These are phyloP conservation scores for Alternaria consortialis DNA, from an alignment of 2,329 filamentous ascomycete species.

Conservation along the genomic window DNA sequence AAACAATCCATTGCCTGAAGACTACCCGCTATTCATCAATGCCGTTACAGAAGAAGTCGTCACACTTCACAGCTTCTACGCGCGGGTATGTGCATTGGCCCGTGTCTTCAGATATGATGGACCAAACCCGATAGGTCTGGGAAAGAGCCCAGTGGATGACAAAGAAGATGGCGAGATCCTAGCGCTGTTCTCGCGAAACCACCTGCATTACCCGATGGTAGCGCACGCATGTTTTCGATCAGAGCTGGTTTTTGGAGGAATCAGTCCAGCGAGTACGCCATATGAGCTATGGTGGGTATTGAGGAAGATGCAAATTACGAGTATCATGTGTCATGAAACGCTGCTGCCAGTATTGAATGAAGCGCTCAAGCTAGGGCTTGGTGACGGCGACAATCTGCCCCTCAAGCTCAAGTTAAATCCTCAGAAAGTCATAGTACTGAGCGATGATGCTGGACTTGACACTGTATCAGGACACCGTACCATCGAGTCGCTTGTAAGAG, in stretches of 20 bases:
- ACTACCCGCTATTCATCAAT: constrained; percentile 45
- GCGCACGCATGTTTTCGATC: constrained; percentile 44
- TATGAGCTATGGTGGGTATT: constrained; percentile 47
- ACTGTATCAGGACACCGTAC: constrained; percentile 31
- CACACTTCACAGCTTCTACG: constrained; percentile 42
- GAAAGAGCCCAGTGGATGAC: constrained; percentile 33
- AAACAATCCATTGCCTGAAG: constrained; percentile 32
- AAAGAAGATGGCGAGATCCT: constrained; percentile 42
- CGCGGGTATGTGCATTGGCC: constrained; percentile 36
- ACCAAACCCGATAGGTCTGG: constrained; percentile 34
- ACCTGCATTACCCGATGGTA: constrained; percentile 44
- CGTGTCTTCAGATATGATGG: constrained; percentile 40
- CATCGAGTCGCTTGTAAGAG: constrained; percentile 35
- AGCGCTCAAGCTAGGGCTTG: constrained; percentile 37
- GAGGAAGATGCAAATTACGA: constrained; percentile 44
- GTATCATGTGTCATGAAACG: constrained; percentile 40
- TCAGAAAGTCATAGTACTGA: constrained; percentile 38
- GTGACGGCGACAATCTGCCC: constrained; percentile 30
- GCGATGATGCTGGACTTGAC: constrained; percentile 32
- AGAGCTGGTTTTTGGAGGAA: constrained; percentile 42
- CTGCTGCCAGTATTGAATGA: constrained; percentile 34
- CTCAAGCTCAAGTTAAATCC: constrained; percentile 35
- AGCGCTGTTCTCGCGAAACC: constrained; percentile 39
- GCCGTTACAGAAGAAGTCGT: constrained; percentile 35
- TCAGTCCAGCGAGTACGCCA: constrained; percentile 42